phyloP scores from a whole-genome alignment of 2,329 filamentous ascomycete genomes.

The Ceratocystis colombiana region DNA sequence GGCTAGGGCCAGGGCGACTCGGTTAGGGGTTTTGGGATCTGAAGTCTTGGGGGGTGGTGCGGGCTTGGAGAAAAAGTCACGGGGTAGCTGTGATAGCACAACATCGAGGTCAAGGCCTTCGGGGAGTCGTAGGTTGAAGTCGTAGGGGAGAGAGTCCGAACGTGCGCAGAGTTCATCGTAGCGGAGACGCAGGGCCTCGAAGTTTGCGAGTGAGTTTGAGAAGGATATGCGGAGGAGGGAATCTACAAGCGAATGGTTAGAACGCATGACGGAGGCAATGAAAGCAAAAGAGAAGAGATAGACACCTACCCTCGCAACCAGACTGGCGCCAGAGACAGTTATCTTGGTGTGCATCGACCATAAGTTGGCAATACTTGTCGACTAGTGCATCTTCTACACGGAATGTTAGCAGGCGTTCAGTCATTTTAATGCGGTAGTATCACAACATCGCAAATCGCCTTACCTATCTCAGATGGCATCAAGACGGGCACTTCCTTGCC shows the following conservation, averaged over 20 bases:
- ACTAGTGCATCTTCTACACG: conserved; percentile 54
- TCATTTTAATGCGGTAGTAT: too few relatives aligned
- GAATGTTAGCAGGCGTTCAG: conserved; percentile 26
- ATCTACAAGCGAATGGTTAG: conserved; percentile 35
- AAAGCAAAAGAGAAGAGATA: background rate
- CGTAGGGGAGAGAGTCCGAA: conserved; percentile 49
- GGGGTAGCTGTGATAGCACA: conserved; percentile 42
- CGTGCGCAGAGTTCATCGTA: conserved; percentile 53
- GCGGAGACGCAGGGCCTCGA: conserved; percentile 49
- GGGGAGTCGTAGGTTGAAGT: conserved; percentile 51
- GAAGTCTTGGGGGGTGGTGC: conserved; percentile 29
- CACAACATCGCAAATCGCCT: conserved; percentile 19
- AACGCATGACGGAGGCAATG: background rate
- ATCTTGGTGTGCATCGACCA: conserved; percentile 65
- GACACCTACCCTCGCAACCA: conserved; percentile 66
- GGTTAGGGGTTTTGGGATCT: conserved; percentile 39
- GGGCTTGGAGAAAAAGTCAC: conserved; percentile 45
- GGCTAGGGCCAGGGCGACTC: conserved; percentile 56
- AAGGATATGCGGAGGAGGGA: conserved; percentile 53
- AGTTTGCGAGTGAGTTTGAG: conserved; percentile 48
- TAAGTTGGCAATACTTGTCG: conserved; percentile 62
- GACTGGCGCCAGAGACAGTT: conserved; percentile 77
- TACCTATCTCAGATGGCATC: conserved; percentile 50
- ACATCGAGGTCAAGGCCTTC: conserved; percentile 42
- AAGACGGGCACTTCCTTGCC: conserved; percentile 46